phyloP scores from a whole-genome alignment of 2,329 filamentous ascomycete species.

The Metarhizium rileyi region DNA sequence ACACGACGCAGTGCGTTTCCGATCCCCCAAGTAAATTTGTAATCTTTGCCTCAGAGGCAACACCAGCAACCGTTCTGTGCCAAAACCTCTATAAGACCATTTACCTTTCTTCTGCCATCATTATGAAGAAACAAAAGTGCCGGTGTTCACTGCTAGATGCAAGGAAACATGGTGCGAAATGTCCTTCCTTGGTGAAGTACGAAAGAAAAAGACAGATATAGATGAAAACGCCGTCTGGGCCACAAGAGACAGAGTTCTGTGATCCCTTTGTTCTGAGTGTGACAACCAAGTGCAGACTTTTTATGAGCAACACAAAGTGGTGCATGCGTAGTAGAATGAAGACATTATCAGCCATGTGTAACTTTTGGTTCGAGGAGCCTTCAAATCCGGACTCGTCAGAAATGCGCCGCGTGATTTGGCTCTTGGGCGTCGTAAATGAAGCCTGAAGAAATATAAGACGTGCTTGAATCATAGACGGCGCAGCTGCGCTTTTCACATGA shows the following conservation, averaged over 20 bases:
- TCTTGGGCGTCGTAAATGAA: conserved; percentile 1
- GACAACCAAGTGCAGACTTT: conserved; percentile 2
- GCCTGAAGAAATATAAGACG: conserved; percentile 22
- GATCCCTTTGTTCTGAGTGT: conserved; percentile 1
- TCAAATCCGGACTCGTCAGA: not conserved
- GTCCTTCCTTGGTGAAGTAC: not conserved
- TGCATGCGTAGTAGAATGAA: not conserved
- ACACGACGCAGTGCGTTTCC: not conserved
- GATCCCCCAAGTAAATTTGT: not conserved
- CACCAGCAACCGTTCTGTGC: not conserved
- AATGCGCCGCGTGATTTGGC: not conserved
- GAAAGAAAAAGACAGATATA: not conserved
- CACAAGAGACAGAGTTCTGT: conserved; percentile 8
- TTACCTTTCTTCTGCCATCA: not conserved
- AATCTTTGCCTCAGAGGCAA: not conserved
- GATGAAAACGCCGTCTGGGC: not conserved
- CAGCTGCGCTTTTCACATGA: conserved; percentile 23
- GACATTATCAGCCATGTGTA: not conserved
- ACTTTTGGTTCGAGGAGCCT: no score
- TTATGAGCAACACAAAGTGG: not conserved
- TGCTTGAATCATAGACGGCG: conserved; percentile 26
- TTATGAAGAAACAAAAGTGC: not conserved
- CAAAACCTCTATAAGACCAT: not conserved
- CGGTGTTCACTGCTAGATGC: not conserved
- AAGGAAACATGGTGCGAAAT: not conserved